Base-by-base conservation (phyloP, 2,329 filamentous ascomycete genomes). In the Talaromyces sp. region DNA sequence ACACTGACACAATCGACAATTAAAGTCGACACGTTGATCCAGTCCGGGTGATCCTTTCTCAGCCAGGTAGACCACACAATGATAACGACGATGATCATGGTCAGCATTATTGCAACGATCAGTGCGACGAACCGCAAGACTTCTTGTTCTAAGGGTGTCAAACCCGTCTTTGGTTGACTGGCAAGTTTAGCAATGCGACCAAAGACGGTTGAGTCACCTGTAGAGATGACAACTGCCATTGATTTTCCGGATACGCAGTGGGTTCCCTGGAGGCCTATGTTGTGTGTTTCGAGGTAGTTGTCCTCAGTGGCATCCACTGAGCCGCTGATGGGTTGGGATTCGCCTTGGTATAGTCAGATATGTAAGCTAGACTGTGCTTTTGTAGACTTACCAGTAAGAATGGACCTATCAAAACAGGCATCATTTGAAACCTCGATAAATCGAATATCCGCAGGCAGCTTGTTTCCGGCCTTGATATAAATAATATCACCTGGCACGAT, bases 251-350 rank as follows among this genome's bases (percentile, higher is more conserved):
- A 86, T 3, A 89, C 85, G 65, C 88, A 91, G 67, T 92, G 88
- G 0, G 89, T 91, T n/a, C 90, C 89, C 69, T 91, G 88, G 10
- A 92, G 80, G 24, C 88, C 89, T 57, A 92, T 90, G 66, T 86
- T 88, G 57, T 84, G 83, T 3, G 88, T 92, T 69, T 92, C 89
- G 31, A 92, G 83, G 67, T 90, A 91, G 71, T 91, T 91, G 43
- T 82, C 78, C 67, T 91, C 88, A 0, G 85, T 88, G 0, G 81
- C 83, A n/a, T 89, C 81, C 14, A 88, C 80, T 0, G 84, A 83
- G 2, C 83, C 88, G 3, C 82, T 75, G 6, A 91, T 74, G 1
- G 88, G 87, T 9, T 83, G 76, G 2, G 88, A 87, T 78, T 89
- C 87, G 56, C 87, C 87, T 83, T 27, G 29, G 2, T 9, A 17